phyloP scores from a whole-genome alignment of 1,284 basidiomycete genomes.

The Cystobasidiaceae sp. region DNA sequence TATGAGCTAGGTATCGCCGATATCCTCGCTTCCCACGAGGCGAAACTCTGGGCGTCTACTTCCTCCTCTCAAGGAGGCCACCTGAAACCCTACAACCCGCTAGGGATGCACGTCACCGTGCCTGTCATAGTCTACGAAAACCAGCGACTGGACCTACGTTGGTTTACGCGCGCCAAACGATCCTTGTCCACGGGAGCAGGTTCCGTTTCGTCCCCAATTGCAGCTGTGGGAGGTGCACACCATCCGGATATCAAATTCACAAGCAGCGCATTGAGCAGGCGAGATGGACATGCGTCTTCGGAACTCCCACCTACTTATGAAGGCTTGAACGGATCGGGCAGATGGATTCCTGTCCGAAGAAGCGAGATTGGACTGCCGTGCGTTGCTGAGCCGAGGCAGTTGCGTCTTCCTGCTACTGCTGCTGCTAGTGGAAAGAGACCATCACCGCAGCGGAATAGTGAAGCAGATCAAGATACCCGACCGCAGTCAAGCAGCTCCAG shows the following conservation, averaged over 20 bases:
- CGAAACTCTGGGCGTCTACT: conserved; percentile 36
- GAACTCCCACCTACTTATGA: conserved; percentile 16
- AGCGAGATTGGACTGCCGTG: conserved; percentile 8
- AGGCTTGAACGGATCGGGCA: neutral
- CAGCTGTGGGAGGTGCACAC: too few species aligned
- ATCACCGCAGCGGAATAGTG: neutral
- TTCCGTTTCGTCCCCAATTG: too few species aligned
- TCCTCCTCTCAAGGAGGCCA: conserved; percentile 44
- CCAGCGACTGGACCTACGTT: conserved; percentile 58
- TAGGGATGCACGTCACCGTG: conserved; percentile 71
- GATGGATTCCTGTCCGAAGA: conserved; percentile 3
- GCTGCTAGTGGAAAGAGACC: too few species aligned
- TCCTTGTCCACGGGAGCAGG: too few species aligned
- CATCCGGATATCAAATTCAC: conserved; percentile 18
- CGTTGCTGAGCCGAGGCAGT: neutral
- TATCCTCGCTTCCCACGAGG: conserved; percentile 58
- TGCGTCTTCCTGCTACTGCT: neutral
- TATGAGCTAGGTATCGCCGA: conserved; percentile 88
- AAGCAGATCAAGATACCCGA: too few species aligned
- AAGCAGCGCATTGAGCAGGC: conserved; percentile 1
- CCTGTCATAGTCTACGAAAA: conserved; percentile 48
- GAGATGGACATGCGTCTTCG: conserved; percentile 21
- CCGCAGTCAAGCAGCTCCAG: too few species aligned
- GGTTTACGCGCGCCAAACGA: conserved; percentile 57
- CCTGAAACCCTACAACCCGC: conserved; percentile 60